Conservation (phyloP, 257 asterid genomes). For the Solanum pinnatisectum region DNA sequence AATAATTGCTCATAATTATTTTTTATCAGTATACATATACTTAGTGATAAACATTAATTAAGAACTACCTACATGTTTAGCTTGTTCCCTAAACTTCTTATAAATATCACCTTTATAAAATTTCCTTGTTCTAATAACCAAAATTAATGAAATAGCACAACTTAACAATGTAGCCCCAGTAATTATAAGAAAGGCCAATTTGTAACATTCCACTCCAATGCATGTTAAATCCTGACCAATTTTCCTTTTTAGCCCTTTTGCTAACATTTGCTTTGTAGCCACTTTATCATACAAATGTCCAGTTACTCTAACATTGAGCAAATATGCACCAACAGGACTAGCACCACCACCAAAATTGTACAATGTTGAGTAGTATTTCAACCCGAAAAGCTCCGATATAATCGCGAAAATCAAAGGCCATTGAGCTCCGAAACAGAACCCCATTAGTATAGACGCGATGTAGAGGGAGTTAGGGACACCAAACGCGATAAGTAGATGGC, state of each 20-base stretch:
- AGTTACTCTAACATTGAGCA: slow-evolving; percentile 38
- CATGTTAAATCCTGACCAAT: slow-evolving; percentile 32
- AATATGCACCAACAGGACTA: slow-evolving; percentile 43
- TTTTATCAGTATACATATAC: background rate
- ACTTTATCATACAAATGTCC: slow-evolving; percentile 43
- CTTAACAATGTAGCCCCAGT: slow-evolving; percentile 31
- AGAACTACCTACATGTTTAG: background rate
- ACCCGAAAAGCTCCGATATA: slow-evolving; percentile 38
- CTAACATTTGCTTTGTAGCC: slow-evolving; percentile 34
- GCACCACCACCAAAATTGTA: slow-evolving; percentile 47
- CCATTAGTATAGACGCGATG: slow-evolving; percentile 27
- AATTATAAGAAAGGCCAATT: slow-evolving; percentile 32
- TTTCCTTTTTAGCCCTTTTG: slow-evolving; percentile 17
- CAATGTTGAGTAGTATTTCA: slow-evolving; percentile 42
- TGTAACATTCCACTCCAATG: slow-evolving; percentile 39
- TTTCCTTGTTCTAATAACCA: slow-evolving; percentile 43
- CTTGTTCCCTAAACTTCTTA: slow-evolving; percentile 40
- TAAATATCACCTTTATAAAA: slow-evolving; percentile 50
- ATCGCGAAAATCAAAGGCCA: slow-evolving; percentile 44
- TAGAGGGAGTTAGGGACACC: slow-evolving; percentile 35
- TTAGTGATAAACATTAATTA: background rate
- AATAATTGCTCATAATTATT: background rate
- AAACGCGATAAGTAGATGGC: slow-evolving; percentile 37
- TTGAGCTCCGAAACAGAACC: slow-evolving; percentile 44
- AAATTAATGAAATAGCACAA: slow-evolving; percentile 17